Evolutionary conservation across 352 stramenopile genomes (phyloP), one percentile per base, ranked within the genome.

Genomic region (Peronospora destructor): DNA sequence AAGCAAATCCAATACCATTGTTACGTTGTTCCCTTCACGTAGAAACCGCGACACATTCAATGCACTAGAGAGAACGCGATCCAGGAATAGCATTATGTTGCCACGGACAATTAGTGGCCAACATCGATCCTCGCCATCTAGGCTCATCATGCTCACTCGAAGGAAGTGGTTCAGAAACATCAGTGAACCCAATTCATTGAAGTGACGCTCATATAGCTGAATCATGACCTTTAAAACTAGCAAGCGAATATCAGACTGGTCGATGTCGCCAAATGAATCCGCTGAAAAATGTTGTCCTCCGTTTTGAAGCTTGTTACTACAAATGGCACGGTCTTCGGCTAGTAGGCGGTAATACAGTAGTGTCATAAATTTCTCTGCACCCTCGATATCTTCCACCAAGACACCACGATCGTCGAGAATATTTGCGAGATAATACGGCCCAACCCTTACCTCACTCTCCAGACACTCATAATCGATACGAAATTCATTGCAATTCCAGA

Each of bases 401-500:
- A 89, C 77, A 6, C 82, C 82, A 43, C 80, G 82, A 49, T 89
- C 79, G 28, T 90, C 84, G 12, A 93, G 59, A 19, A 93, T 65
- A 28, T 91, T 83, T 1, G 79, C 80, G 33, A 93, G 57, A 47
- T 88, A 93, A 49, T 93, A 93, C 8, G 83, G 70, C 5, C 83
- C 83, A 46, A 93, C 83, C 41, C 84, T 87, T 17, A 93, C 77
- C 53, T 93, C 83, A 7, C 68, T 62, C 17, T 71, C 49, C n/a
- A 87, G 46, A 39, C 76, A 88, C 19, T 79, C 66, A 36, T 90
- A 93, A 34, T 93, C 80, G 26, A 91, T 53, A 12, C 64, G 60
- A 38, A 93, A 93, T 49, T 93, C 83, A 42, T 93, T 90, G n/a
- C 68, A 79, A 52, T 93, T 91, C 83, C 83, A 93, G 8, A 73